Evolutionary conservation across 2,329 filamentous ascomycete species (phyloP), one percentile per base, ranked within the genome.

Genomic region (Trichoderma brevicompactum): DNA sequence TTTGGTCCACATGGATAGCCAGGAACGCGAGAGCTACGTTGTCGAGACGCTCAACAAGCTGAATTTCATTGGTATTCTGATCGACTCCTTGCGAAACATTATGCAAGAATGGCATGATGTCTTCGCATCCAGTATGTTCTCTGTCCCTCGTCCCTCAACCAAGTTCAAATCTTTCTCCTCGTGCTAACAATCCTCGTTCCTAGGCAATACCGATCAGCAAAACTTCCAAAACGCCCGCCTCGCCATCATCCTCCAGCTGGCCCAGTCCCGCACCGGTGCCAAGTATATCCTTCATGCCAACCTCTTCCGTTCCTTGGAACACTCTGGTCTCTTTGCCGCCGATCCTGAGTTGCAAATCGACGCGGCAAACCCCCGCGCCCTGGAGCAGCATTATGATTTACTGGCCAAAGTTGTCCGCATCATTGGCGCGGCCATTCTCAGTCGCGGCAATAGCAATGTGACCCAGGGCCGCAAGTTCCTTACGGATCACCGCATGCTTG

Each of bases 341-440:
- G 95, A 99, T 75, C 95, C 95, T 0, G 95, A 99, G 76, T 87
- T 99, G 63, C 93, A 96, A 67, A 87, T 94, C 78, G 87, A 92
- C 70, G 85, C 89, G 64, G 84, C 88, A 63, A 89, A 92, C 70
- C 81, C 86, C 3, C 82, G 85, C 65, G 90, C 92, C 3, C 83
- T 97, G 19, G 86, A 88, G 69, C 89, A 89, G 73, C 96, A 96
- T 79, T 98, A 96, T 77, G 85, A 88, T 54, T 84, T 99, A 7
- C 87, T 99, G 15, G 87, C 92, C 43, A 87, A 90, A 64, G 85
- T 97, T 8, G 84, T 95, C 43, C 88, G 93, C 59, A 89, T 99
- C 66, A 85, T 99, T 65, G 90, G 90, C 55, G 90, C 92, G 4
- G 90, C 92, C 0, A 87, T 97, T 13, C 84, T 97, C 55, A 90